A percentile compares a stretch with the other conserved stretches of the same genome.
Evolutionary conservation across 345 rosid genomes (phyloP).

Genomic region (Arabidopsis arenosa): DNA sequence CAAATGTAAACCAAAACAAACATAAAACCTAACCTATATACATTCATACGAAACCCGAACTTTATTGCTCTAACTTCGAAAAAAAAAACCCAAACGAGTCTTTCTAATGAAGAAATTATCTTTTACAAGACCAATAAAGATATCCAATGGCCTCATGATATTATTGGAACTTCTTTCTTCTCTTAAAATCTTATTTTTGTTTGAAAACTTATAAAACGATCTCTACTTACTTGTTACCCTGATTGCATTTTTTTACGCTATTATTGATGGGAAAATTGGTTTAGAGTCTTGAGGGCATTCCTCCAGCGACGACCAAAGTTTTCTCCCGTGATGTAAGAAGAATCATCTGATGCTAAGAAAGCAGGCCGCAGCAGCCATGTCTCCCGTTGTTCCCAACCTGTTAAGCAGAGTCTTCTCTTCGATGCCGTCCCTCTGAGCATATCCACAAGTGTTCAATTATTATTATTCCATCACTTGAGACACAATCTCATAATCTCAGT

Average conservation of each 20-base stretch:
- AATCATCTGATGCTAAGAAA: slow-evolving; percentile 83
- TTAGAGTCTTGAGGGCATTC: slow-evolving; percentile 78
- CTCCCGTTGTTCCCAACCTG: slow-evolving; percentile 72
- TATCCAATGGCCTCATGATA: not conserved
- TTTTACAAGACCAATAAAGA: slow-evolving; percentile 3
- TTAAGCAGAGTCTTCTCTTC: slow-evolving; percentile 71
- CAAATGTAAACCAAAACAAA: not conserved
- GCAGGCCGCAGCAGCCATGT: slow-evolving; percentile 81
- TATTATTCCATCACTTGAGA: not conserved
- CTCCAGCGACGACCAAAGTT: slow-evolving; percentile 82
- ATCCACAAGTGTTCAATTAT: not conserved
- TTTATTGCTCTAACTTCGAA: not conserved
- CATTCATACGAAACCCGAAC: not conserved
- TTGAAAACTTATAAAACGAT: not conserved
- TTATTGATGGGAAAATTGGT: not conserved
- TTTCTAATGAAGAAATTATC: not conserved
- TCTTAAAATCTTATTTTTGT: not conserved
- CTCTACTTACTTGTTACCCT: not conserved
- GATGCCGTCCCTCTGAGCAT: slow-evolving; percentile 51
- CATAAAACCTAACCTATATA: not conserved
- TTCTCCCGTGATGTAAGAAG: slow-evolving; percentile 81
- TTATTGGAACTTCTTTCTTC: not conserved
- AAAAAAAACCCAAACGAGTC: not conserved
- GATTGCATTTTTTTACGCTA: not conserved
- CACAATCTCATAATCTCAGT: slow-evolving; percentile 2